Percentiles rank a stretch among this genome's conserved stretches.
phyloP scores from a whole-genome alignment of 2,329 filamentous ascomycete species.

The Aspergillus viridinutans region DNA sequence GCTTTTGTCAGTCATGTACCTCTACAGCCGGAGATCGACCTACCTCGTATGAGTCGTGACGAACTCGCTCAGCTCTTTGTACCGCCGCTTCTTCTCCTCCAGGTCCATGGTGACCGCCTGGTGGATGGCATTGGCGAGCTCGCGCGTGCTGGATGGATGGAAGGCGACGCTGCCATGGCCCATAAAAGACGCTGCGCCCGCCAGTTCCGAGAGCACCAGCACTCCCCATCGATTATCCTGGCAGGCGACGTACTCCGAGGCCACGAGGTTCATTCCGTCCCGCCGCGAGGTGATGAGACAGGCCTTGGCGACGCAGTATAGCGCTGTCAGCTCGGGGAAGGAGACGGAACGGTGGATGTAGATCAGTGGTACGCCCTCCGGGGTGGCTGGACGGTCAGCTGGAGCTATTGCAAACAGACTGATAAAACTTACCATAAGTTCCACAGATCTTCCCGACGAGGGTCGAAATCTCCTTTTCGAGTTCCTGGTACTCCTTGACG shows the following conservation, averaged over 20 bases:
- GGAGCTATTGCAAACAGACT: too few relatives aligned
- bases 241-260: constrained; percentile 93
- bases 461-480: constrained; percentile 86
- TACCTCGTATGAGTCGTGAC: constrained; percentile 86
- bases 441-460: constrained; percentile 92
- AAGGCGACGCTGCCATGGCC: constrained; percentile 77
- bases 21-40: constrained; percentile 9
- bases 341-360: constrained; percentile 90
- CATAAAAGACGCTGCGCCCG: constrained; percentile 86
- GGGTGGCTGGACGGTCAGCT: constrained; percentile 54
- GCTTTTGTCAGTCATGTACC: background rate
- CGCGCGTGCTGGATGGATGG: constrained; percentile 93
- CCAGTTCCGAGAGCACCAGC: constrained; percentile 91
- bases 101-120: constrained; percentile 85
- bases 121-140: constrained; percentile 84
- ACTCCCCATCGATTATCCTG: constrained; percentile 82
- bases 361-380: constrained; percentile 94
- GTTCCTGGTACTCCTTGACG: constrained; percentile 92
- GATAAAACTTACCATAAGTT: constrained; percentile 59
- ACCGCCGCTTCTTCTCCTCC: constrained; percentile 74
- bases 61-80: constrained; percentile 79
- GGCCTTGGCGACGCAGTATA: constrained; percentile 84
- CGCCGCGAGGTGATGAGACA: constrained; percentile 85
- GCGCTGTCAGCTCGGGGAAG: constrained; percentile 87
- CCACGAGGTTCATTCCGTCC: constrained; percentile 96